Evolutionary conservation across 169 alveolate genomes (phyloP), one percentile per base, ranked within the genome.

Genomic region (Cryptosporidium viatorum): DNA sequence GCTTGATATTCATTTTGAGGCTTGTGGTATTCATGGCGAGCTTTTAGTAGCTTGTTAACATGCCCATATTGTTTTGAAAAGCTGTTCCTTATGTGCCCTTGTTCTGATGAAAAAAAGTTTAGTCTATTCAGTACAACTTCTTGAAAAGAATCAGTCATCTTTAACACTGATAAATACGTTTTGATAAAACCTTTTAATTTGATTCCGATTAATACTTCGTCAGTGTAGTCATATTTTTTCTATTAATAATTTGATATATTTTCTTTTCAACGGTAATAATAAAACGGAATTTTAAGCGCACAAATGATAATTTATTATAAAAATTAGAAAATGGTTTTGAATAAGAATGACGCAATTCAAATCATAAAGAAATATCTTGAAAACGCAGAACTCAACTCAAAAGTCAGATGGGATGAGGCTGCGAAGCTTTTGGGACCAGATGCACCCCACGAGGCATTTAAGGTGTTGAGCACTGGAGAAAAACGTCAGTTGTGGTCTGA

Each of bases 401-500:
- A 50, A 60, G 9, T 80, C 2, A 80, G 75, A 48, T 80, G 89
- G 89, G 89, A 80, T 45, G 89, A 80, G 31, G 80, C 75, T 21
- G 65, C 75, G 8, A 80, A 41, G 35, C 73, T 33, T 23, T 16
- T 80, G 35, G 89, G 89, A 26, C 51, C 60, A 16, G 75, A 80
- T 65, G 80, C 89, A 7, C 89, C 75, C 1, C 48, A 80, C 45
- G 69, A 80, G 9, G 67, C 59, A 12, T 39, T 80, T 5, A 80
- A 59, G n/a, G 10, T 60, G 7, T 67, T 80, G 48, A 80, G 89
- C 39, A 80, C 74, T 21, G 89, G 89, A 31, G 89, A 80, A 50
- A 80, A 80, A 67, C 71, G 89, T 1, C 89, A 80, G 50, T 62
- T 80, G 14, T 80, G 89, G 89, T 80, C 89, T 6, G 89, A 80